phyloP scores from a whole-genome alignment of 148 eudicot genomes.

The Gaultheria prostrata region DNA sequence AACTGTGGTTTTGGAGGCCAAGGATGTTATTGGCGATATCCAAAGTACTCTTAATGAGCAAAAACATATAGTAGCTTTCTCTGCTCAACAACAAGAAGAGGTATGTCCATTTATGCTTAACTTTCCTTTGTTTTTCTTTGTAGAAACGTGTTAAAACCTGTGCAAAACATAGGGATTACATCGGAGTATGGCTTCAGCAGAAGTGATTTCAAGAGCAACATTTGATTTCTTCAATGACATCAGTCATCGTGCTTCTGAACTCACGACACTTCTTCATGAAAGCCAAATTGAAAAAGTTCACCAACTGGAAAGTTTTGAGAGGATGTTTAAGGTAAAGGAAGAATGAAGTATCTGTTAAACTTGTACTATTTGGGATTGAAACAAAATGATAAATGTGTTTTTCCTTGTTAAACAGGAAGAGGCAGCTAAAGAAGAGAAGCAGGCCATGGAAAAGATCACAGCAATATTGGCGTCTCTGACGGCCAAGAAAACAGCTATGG shows the following conservation, averaged over 20 bases:
- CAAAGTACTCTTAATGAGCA: conserved; percentile 54
- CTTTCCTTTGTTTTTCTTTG: background rate
- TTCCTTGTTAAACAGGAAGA: conserved; percentile 51
- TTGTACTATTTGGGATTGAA: background rate
- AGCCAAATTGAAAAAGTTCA: conserved; percentile 45
- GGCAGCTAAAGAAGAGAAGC: conserved; percentile 63
- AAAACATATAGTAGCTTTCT: conserved; percentile 46
- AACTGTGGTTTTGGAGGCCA: conserved; percentile 52
- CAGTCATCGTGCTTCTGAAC: conserved; percentile 45
- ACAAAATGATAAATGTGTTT: background rate
- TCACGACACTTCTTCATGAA: conserved; percentile 46
- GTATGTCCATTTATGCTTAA: conserved; percentile 25
- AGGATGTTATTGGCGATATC: conserved; percentile 44
- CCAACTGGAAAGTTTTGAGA: conserved; percentile 48
- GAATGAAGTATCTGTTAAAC: background rate
- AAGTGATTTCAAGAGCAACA: conserved; percentile 57
- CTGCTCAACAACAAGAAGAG: conserved; percentile 75
- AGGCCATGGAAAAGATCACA: conserved; percentile 65
- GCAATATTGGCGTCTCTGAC: conserved; percentile 56
- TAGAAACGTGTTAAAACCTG: background rate
- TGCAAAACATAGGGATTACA: conserved; percentile 50
- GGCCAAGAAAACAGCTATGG: conserved; percentile 49
- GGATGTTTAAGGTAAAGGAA: conserved; percentile 59
- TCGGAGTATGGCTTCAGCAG: conserved; percentile 59
- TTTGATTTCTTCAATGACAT: conserved; percentile 57